These are phyloP conservation scores for Neurospora hispaniola DNA, from an alignment of 495 filamentous ascomycete genomes.

Conservation along the genomic window DNA sequence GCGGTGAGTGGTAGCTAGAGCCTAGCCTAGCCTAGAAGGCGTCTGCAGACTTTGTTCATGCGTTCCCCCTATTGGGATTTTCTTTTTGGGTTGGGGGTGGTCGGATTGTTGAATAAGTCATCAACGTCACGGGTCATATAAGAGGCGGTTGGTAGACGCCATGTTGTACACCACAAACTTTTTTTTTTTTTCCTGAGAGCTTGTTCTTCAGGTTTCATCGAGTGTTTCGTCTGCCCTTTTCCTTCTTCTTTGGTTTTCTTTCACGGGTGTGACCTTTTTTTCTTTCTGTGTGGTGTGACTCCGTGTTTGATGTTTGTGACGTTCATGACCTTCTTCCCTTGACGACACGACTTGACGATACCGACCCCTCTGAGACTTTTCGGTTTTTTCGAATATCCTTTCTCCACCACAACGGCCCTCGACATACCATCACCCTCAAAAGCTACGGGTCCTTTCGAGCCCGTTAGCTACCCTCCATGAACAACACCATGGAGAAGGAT, in stretches of 20 bases:
- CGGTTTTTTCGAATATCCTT: background rate
- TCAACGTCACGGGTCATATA: background rate
- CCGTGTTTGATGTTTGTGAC: background rate
- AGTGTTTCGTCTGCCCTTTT: background rate
- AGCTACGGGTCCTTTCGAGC: background rate
- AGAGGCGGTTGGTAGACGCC: background rate
- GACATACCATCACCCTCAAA: background rate
- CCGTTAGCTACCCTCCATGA: background rate
- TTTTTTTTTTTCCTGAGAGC: background rate
- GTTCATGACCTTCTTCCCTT: background rate
- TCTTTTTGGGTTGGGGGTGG: background rate
- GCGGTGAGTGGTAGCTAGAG: background rate
- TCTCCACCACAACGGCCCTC: background rate
- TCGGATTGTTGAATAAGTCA: background rate
- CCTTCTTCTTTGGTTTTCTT: background rate
- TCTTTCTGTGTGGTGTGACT: background rate
- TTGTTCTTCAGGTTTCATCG: background rate
- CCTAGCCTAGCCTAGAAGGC: background rate
- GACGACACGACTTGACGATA: background rate
- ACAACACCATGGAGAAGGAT: background rate
- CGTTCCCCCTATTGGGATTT: background rate
- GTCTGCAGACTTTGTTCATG: background rate
- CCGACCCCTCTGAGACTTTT: background rate
- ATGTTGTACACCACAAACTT: background rate
- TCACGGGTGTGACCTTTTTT: background rate